phyloP scores from a whole-genome alignment of 2,329 filamentous ascomycete genomes.

The Hymenoscyphus salicellus region DNA sequence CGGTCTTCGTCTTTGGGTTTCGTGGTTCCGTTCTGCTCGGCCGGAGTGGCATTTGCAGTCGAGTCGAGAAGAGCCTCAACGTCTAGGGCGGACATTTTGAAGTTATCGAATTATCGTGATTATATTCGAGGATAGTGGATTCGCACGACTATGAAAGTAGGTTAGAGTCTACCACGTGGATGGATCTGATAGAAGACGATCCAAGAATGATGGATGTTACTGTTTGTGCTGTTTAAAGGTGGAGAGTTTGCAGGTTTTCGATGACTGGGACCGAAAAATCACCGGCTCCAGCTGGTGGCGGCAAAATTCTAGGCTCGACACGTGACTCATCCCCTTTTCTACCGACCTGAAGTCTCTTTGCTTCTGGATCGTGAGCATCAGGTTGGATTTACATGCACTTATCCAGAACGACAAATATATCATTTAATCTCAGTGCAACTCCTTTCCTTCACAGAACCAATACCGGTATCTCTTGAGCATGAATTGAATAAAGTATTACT shows the following conservation, averaged over 20 bases:
- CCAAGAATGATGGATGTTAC: neutral
- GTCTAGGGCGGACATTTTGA: slow-evolving; percentile 67
- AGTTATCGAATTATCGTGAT: slow-evolving; percentile 3
- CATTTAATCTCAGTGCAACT: neutral
- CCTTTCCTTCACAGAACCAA: neutral
- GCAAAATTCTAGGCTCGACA: neutral
- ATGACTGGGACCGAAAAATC: neutral
- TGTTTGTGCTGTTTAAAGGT: neutral
- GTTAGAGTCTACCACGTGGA: slow-evolving; percentile 1
- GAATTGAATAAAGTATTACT: slow-evolving; percentile 13
- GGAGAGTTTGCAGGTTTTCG: neutral
- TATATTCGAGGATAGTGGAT: neutral
- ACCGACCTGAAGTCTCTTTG: too few relatives aligned
- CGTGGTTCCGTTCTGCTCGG: slow-evolving; percentile 40
- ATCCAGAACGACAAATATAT: too few relatives aligned
- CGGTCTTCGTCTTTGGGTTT: slow-evolving; percentile 56
- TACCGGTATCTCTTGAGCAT: neutral
- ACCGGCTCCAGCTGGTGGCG: neutral
- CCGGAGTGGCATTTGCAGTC: slow-evolving; percentile 61
- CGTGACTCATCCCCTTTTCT: neutral
- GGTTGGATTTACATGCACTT: too few relatives aligned
- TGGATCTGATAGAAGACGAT: neutral
- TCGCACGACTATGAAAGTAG: neutral
- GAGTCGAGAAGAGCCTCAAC: slow-evolving; percentile 90
- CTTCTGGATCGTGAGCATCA: too few relatives aligned